Evolutionary conservation across 192 early-diverging fungal species (phyloP).

Genomic region (Entomortierella beljakovae): DNA sequence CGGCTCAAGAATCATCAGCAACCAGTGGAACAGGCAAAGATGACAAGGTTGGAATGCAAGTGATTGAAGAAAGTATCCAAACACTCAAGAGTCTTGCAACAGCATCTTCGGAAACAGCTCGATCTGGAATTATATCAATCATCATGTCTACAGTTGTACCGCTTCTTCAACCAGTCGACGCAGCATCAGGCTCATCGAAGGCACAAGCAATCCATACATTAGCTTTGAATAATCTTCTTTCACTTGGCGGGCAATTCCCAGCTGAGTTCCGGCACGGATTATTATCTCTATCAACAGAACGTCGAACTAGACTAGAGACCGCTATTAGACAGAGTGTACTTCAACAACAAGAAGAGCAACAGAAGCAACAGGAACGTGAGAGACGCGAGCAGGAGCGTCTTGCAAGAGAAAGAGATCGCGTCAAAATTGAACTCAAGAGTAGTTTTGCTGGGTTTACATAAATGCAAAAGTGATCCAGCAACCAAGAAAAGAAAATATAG

Average conservation of each 20-base stretch:
- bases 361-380: conserved; percentile 46
- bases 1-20: conserved; percentile 30
- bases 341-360: conserved; percentile 55
- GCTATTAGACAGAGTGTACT: conserved; percentile 60
- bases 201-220: conserved; percentile 45
- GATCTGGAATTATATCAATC: conserved; percentile 48
- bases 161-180: conserved; percentile 44
- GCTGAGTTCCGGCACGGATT: conserved; percentile 58
- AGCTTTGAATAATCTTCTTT: conserved; percentile 55
- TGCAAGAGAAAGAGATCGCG: conserved; percentile 29
- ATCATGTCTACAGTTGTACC: conserved; percentile 61
- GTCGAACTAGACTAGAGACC: conserved; percentile 62
- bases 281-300: conserved; percentile 33
- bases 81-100: conserved; percentile 57
- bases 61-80: conserved; percentile 62
- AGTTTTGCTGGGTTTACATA: conserved; percentile 50
- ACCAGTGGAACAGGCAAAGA: background rate
- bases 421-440: conserved; percentile 48
- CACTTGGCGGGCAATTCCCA: conserved; percentile 55
- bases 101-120: conserved; percentile 48
- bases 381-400: conserved; percentile 44
- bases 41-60: conserved; percentile 35
- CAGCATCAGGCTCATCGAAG: too few species aligned
- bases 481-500: background rate
- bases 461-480: background rate